Evolutionary conservation across 768 basidiomycete genomes (phyloP).

Genomic region (Termitomyces sp.): DNA sequence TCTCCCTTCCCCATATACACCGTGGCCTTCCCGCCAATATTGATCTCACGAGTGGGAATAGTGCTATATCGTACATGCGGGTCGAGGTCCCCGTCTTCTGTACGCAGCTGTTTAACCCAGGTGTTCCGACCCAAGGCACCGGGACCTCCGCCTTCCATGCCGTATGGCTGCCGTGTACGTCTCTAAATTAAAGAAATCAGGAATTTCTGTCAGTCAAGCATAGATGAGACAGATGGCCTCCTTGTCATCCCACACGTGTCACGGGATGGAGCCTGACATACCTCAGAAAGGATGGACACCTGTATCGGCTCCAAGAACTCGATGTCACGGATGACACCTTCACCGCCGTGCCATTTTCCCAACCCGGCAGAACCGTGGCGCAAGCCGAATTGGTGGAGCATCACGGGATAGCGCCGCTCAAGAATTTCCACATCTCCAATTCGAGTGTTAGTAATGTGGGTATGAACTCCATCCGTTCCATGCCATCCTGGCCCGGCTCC

Average conservation of each 20-base stretch:
- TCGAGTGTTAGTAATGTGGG: constrained; percentile 89
- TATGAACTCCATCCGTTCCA: constrained; percentile 90
- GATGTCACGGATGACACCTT: constrained; percentile 79
- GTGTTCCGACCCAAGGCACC: constrained; percentile 75
- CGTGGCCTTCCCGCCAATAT: constrained; percentile 86
- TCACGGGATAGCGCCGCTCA: constrained; percentile 89
- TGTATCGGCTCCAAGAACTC: constrained; percentile 79
- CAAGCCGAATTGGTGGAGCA: constrained; percentile 79
- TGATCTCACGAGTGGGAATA: constrained; percentile 51
- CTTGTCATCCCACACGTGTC: background rate
- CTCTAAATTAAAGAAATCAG: constrained; percentile 38
- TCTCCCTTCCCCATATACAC: constrained; percentile 89
- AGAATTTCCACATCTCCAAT: constrained; percentile 93
- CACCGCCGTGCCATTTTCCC: constrained; percentile 75
- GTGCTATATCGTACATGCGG: constrained; percentile 22
- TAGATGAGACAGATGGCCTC: background rate
- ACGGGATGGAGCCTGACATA: constrained; percentile 18
- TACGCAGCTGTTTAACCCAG: constrained; percentile 73
- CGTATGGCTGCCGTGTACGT: constrained; percentile 82
- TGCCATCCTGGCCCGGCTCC: constrained; percentile 89
- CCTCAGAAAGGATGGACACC: constrained; percentile 87
- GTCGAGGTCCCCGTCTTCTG: constrained; percentile 62
- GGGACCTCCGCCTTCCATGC: constrained; percentile 71
- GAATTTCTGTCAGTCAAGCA: background rate
- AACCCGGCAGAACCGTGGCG: constrained; percentile 63